Base-by-base conservation (phyloP, 257 asterid species). In the Lithospermum erythrorhizon region DNA sequence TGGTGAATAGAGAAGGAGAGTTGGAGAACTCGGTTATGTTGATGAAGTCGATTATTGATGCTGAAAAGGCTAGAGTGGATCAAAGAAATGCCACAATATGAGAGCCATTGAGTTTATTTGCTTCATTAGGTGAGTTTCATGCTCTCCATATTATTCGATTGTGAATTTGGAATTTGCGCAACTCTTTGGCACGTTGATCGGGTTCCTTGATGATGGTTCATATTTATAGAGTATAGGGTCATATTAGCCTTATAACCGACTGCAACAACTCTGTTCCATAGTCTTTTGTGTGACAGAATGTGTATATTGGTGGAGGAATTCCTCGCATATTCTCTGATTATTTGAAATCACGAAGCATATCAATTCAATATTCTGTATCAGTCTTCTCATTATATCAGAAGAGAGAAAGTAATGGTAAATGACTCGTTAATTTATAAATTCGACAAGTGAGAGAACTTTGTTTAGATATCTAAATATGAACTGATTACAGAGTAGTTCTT, bases 31-130 rank as follows among this genome's bases (percentile, higher is more conserved):
- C 95, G 3, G 99, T 89, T 58, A 72, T 72, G 73, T 57, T 81
- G 75, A n/a, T 89, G 73, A 89, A 81, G 74, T 83, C 97, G 23
- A 89, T 93, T 16, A 81, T 89, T 69, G 89, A 89, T 70, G 96
- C 99, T 0, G 97, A 93, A 85, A 89, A 89, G 76, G 99, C 99
- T 13, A 83, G 76, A 77, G 96, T 89, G 70, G 65, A 70, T 24
- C 99, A 76, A 65, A 86, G 87, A 71, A 78, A 67, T 53, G 74
- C 80, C 0, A 66, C 68, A 37, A 69, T 90, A 65, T 87, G 79
- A 78, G 64, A 21, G 19, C 9, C 18, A 22, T 21, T 20, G 53
- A 9, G 18, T n/a, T 29, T 9, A 16, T 64, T 5, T 16, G 20
- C 21, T 29, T 21, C 45, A 11, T 20, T 24, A 13, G 23, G 57